These are phyloP conservation scores for Clathrus columnatus DNA, from an alignment of 768 basidiomycete species.

Conservation along the genomic window DNA sequence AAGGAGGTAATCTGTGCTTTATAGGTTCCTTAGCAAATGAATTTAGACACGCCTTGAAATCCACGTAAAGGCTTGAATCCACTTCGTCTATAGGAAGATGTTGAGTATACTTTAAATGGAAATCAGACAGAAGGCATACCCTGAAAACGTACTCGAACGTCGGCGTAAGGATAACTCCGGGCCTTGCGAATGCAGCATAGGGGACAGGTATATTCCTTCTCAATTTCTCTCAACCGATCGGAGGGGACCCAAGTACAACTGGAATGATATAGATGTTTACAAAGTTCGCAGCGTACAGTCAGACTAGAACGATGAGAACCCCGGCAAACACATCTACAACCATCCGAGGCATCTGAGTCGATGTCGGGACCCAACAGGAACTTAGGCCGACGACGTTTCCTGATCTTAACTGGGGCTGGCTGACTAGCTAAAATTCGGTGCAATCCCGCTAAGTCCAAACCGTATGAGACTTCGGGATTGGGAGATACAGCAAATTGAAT, in stretches of 20 bases:
- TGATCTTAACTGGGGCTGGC: slow-evolving; percentile 38
- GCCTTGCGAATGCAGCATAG: slow-evolving; percentile 73
- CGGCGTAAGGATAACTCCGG: slow-evolving; percentile 60
- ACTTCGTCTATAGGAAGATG: slow-evolving; percentile 28
- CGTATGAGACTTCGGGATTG: slow-evolving; percentile 71
- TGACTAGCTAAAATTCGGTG: slow-evolving; percentile 73
- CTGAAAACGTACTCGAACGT: slow-evolving; percentile 61
- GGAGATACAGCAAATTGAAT: slow-evolving; percentile 86
- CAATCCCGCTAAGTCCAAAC: slow-evolving; percentile 71
- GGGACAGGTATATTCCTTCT: slow-evolving; percentile 55
- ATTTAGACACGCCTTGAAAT: slow-evolving; percentile 66
- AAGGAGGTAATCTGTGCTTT: slow-evolving; percentile 55
- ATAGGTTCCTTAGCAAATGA: slow-evolving; percentile 64
- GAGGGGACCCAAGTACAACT: slow-evolving; percentile 62
- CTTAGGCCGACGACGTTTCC: slow-evolving; percentile 52
- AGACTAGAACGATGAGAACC: slow-evolving; percentile 57
- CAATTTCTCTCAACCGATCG: slow-evolving; percentile 24
- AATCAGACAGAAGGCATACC: slow-evolving; percentile 31
- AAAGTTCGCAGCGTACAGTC: slow-evolving; percentile 57
- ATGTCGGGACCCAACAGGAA: slow-evolving; percentile 72
- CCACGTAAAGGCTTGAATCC: slow-evolving; percentile 54
- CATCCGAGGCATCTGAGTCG: slow-evolving; percentile 64
- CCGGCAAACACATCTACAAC: slow-evolving; percentile 74
- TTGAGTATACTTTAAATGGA: neutral
- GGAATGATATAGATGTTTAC: slow-evolving; percentile 59